These are phyloP conservation scores for Stachybotrys echinatus DNA, from an alignment of 2,329 filamentous ascomycete genomes.

Conservation along the genomic window DNA sequence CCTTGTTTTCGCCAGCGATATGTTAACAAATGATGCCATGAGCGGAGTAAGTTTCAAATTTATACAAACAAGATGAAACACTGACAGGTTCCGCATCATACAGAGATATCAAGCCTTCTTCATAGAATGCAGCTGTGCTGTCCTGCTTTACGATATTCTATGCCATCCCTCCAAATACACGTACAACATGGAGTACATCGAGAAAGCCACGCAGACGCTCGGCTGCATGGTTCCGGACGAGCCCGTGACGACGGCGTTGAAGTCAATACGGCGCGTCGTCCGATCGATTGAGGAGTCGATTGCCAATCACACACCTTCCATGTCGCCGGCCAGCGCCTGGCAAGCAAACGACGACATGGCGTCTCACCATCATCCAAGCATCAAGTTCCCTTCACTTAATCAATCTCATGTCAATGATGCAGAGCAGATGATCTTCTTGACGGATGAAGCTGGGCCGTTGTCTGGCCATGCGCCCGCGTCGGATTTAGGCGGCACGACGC, in stretches of 20 bases:
- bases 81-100: background rate
- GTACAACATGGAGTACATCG: constrained; percentile 1
- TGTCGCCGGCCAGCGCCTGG: background rate
- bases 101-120: constrained; percentile 1
- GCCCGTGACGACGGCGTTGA: background rate
- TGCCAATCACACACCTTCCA: background rate
- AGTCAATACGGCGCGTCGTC: background rate
- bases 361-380: background rate
- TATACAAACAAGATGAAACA: background rate
- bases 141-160: constrained; percentile 1
- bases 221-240: background rate
- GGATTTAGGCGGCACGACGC: background rate
- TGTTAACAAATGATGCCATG: background rate
- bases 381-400: background rate
- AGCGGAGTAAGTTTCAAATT: background rate
- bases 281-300: background rate
- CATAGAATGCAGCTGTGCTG: constrained; percentile 1
- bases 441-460: background rate
- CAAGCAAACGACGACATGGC: background rate
- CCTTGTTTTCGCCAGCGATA: background rate
- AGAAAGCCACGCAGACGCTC: background rate
- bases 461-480: background rate
- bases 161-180: constrained; percentile 1
- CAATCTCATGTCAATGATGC: background rate
- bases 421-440: constrained; percentile 1